Base-by-base conservation (phyloP, 768 basidiomycete genomes). In the Pleurotus pulmonarius region DNA sequence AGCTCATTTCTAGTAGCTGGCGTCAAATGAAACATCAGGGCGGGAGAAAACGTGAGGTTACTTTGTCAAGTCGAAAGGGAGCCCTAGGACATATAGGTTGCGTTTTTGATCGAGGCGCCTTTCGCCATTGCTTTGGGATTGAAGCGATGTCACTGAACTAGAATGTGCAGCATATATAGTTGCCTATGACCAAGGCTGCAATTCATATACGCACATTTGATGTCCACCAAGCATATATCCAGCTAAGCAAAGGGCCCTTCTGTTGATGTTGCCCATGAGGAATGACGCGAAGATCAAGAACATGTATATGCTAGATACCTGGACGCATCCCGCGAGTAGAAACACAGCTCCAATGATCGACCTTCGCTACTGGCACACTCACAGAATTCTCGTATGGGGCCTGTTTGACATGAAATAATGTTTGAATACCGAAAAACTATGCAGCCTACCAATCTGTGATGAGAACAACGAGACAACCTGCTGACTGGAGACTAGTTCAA, bases 31-130 rank as follows among this genome's bases (percentile, higher is more conserved):
- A 26, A 3, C n/a, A 15, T 29, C 29, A 12, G 12, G n/a, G 5
- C 16, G 16, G 41, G 5, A 58, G 43, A 13, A 20, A 22, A 34
- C 38, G 15, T 38, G 15, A 49, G 64, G 79, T 53, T 63, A 90
- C 90, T 90, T 88, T 15, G 86, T 85, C 34, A 92, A 76, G 62
- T 88, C 86, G 63, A 92, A 92, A 5, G 91, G 91, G 52, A 93
- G 70, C 12, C 90, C 91, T 24, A 93, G 83, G 40, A 92, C 90
- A 61, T 93, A 93, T 41, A 93, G 81, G 65, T 93, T 93, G 57
- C 90, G 81, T 51, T 90, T 87, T 62, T 85, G 79, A 62, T 77
- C 78, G 53, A 71, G 60, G 24, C 71, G 60, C 26, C 66, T 62
- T 59, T 52, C 61, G 61, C 58, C 66, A 60, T 46, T 40, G 20